Evolutionary conservation across 2,329 filamentous ascomycete genomes (phyloP).

Genomic region (Microcyclospora tardicrescens): DNA sequence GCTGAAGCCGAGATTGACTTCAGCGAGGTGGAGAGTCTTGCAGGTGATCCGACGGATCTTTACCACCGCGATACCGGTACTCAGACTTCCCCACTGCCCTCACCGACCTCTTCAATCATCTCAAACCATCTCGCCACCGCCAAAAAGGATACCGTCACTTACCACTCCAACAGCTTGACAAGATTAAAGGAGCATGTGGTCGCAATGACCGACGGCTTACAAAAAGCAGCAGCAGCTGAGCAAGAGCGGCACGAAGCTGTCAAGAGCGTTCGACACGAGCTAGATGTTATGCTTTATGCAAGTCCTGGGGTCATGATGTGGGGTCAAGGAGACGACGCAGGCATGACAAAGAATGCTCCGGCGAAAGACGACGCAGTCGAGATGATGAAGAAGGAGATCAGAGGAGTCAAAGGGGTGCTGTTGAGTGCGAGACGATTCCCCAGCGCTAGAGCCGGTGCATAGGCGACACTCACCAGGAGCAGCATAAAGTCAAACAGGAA

Average conservation of each 20-base stretch:
- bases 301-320: constrained; percentile 6
- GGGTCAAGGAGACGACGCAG: constrained; percentile 23
- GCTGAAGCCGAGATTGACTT: constrained; percentile 21
- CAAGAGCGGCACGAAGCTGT: constrained; percentile 39
- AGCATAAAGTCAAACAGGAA: too few species aligned
- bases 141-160: constrained; percentile 15
- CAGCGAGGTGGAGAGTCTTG: constrained; percentile 33
- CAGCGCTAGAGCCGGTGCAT: constrained; percentile 13
- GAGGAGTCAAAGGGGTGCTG: constrained; percentile 66
- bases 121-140: constrained; percentile 1
- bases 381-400: constrained; percentile 60
- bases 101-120: constrained; percentile 25
- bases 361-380: constrained; percentile 54
- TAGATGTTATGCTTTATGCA: constrained; percentile 47
- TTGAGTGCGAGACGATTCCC: constrained; percentile 59
- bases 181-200: constrained; percentile 39
- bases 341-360: constrained; percentile 20
- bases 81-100: constrained; percentile 51
- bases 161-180: constrained; percentile 25
- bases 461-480: too few species aligned
- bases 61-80: constrained; percentile 72
- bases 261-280: constrained; percentile 48
- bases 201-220: constrained; percentile 37
- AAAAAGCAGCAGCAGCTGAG: constrained; percentile 40
- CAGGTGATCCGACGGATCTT: constrained; percentile 58